phyloP scores from a whole-genome alignment of 2,329 filamentous ascomycete genomes.

The Zymoseptoria brevis region DNA sequence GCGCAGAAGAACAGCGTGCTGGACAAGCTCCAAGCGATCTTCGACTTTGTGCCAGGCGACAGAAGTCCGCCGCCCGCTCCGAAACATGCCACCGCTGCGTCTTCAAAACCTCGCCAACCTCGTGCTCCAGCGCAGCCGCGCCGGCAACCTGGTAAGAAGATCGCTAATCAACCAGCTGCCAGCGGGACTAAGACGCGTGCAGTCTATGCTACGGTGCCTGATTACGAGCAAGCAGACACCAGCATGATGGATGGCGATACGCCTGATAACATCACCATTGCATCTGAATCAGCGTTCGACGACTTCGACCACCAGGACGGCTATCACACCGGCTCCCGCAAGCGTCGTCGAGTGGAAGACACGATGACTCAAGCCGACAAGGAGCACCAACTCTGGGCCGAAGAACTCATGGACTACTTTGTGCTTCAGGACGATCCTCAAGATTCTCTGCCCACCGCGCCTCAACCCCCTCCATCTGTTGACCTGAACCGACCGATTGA shows the following conservation, averaged over 20 bases:
- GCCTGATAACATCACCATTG: conserved; percentile 73
- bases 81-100: conserved; percentile 65
- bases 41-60: conserved; percentile 79
- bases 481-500: conserved; percentile 90
- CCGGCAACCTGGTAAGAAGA: conserved; percentile 17
- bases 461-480: conserved; percentile 76
- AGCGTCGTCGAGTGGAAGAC: conserved; percentile 69
- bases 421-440: conserved; percentile 49
- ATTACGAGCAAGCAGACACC: conserved; percentile 24
- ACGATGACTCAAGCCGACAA: conserved; percentile 57
- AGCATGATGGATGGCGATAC: conserved; percentile 54
- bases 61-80: conserved; percentile 88
- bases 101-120: conserved; percentile 71
- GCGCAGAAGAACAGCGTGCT: conserved; percentile 82
- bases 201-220: conserved; percentile 47
- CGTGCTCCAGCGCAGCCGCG: conserved; percentile 35
- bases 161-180: conserved; percentile 28
- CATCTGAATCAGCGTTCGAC: conserved; percentile 75
- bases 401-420: conserved; percentile 93
- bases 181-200: conserved; percentile 39
- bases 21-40: conserved; percentile 75
- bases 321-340: conserved; percentile 54
- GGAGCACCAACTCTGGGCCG: conserved; percentile 83
- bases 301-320: conserved; percentile 63
- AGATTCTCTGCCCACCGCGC: conserved; percentile 60